Percentiles rank a stretch among this genome's conserved stretches.
phyloP scores from a whole-genome alignment of 139 green algal genomes.

The Zygnema cylindricum region DNA sequence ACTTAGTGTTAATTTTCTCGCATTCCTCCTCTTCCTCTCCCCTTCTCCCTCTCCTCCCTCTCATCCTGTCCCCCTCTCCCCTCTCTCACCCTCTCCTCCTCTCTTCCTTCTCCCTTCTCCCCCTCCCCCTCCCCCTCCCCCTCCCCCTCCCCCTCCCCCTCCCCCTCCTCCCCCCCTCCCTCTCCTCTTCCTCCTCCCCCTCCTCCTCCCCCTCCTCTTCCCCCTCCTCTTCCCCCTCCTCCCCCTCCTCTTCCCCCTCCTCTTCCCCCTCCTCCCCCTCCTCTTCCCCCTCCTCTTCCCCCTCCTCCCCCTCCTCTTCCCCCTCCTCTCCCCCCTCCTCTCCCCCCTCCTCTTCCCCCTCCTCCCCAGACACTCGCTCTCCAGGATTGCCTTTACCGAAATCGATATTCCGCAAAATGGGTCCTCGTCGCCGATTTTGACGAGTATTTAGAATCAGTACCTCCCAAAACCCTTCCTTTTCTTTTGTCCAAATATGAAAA shows the following conservation, averaged over 20 bases:
- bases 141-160: too few species aligned
- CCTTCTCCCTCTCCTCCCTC: background rate
- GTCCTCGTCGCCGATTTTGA: slow-evolving; percentile 4
- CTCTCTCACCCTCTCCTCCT: background rate
- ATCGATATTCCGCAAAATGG: background rate
- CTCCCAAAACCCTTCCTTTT: background rate
- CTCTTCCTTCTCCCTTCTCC: too few species aligned
- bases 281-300: background rate
- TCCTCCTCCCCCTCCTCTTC: background rate
- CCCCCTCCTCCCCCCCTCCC: too few species aligned
- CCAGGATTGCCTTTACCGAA: slow-evolving; percentile 13
- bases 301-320: background rate
- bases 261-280: background rate
- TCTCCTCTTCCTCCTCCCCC: background rate
- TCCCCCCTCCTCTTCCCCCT: background rate
- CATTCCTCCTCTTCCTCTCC: background rate
- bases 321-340: background rate
- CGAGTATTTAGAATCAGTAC: slow-evolving; percentile 11
- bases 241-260: background rate
- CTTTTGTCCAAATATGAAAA: background rate
- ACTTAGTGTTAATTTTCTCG: background rate
- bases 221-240: background rate
- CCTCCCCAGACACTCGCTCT: background rate
- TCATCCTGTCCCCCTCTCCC: background rate
- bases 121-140: too few species aligned